These are phyloP conservation scores for Tuber melanosporum DNA, from an alignment of 495 filamentous ascomycete species.

Conservation along the genomic window DNA sequence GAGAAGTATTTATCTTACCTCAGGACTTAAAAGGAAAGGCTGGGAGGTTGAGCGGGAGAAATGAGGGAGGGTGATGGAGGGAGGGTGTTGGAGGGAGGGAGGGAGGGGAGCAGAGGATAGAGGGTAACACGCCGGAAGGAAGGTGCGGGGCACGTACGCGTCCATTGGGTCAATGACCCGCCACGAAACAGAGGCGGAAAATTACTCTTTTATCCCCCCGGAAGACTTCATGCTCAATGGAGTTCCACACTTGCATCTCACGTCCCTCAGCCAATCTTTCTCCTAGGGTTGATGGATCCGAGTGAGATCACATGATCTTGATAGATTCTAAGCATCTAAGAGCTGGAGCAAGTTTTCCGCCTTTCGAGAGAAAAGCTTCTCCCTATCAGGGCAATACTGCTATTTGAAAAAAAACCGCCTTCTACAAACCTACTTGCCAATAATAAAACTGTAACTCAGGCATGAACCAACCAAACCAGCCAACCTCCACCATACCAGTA, in stretches of 20 bases:
- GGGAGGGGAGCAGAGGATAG: not conserved
- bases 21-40: not conserved
- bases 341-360: not conserved
- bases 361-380: not conserved
- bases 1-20: not conserved
- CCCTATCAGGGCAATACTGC: not conserved
- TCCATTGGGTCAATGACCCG: not conserved
- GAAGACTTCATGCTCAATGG: not conserved
- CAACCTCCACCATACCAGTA: not conserved
- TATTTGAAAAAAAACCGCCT: not conserved
- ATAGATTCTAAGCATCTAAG: not conserved
- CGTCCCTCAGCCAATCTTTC: not conserved
- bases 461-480: not conserved
- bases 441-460: not conserved
- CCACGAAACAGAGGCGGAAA: not conserved
- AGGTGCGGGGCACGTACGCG: not conserved
- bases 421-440: not conserved
- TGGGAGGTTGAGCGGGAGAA: not conserved
- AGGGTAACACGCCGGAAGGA: not conserved
- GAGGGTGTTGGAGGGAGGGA: not conserved
- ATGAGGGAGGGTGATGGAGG: not conserved
- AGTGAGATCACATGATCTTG: not conserved
- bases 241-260: not conserved
- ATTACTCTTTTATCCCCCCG: not conserved
- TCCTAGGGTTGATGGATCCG: not conserved